Evolutionary conservation across 2,329 filamentous ascomycete genomes (phyloP).

Genomic region (Ascochyta rabiei): DNA sequence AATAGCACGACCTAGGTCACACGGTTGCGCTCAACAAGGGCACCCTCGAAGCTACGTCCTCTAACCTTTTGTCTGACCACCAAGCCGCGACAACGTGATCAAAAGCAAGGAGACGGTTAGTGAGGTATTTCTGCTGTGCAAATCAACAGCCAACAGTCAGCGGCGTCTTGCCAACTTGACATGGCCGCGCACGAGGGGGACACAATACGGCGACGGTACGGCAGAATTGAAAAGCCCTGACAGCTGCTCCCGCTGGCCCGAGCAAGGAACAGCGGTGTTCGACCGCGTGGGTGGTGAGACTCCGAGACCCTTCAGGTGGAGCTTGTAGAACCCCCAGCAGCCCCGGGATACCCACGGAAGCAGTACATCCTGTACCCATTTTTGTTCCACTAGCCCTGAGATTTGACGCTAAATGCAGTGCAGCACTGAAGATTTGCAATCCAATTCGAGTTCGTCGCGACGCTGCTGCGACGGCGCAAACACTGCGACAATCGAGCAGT

Average conservation of each 20-base stretch:
- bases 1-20: neutral
- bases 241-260: constrained; percentile 32
- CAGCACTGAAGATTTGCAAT: constrained; percentile 9
- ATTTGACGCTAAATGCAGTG: constrained; percentile 3
- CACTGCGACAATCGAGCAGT: constrained; percentile 3
- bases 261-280: constrained; percentile 18
- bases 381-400: constrained; percentile 6
- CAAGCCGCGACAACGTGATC: neutral
- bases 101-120: neutral
- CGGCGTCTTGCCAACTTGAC: neutral
- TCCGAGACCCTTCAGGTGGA: constrained; percentile 14
- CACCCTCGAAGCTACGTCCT: neutral
- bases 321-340: constrained; percentile 16
- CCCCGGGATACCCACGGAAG: constrained; percentile 17
- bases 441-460: neutral
- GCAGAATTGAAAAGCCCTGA: constrained; percentile 20
- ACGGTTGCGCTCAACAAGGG: neutral
- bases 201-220: constrained; percentile 17
- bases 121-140: neutral
- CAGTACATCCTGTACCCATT: constrained; percentile 15
- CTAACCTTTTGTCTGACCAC: neutral
- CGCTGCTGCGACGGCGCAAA: neutral
- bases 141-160: neutral
- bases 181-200: constrained; percentile 8
- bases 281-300: constrained; percentile 22